Conservation (phyloP, 2,329 filamentous ascomycete species). For the Cordyceps cicadae region DNA sequence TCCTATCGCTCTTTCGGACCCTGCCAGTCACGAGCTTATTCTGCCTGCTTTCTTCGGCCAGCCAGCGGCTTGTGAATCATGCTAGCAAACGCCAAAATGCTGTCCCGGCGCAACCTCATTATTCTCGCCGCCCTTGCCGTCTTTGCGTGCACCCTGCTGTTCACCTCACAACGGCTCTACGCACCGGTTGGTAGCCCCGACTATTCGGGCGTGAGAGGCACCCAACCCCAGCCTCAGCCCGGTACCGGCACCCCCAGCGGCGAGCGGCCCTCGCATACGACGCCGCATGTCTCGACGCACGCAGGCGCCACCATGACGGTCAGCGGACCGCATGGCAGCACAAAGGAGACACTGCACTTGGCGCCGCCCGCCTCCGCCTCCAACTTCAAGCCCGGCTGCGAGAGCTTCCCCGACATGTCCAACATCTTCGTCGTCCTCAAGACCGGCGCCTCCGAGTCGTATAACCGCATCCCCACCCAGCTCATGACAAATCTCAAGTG, state of each 20-base stretch:
- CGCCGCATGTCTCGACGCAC: background rate
- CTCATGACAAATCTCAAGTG: constrained; percentile 45
- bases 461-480: constrained; percentile 44
- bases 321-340: background rate
- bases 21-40: background rate
- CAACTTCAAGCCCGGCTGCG: constrained; percentile 24
- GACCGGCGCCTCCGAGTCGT: constrained; percentile 48
- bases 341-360: background rate
- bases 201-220: background rate
- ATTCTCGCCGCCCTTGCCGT: constrained; percentile 20
- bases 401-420: constrained; percentile 34
- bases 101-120: constrained; percentile 22
- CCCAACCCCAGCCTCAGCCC: background rate
- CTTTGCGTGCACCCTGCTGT: constrained; percentile 24
- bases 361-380: background rate
- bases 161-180: constrained; percentile 25
- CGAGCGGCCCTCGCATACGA: constrained; percentile 4
- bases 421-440: constrained; percentile 46
- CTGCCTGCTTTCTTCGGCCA: background rate
- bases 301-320: background rate
- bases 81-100: constrained; percentile 18
- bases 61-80: constrained; percentile 1
- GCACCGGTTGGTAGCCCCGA: constrained; percentile 22
- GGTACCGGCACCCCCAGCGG: background rate
- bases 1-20: background rate